phyloP scores from a whole-genome alignment of 768 basidiomycete genomes.

The Naematelia aurantialba region DNA sequence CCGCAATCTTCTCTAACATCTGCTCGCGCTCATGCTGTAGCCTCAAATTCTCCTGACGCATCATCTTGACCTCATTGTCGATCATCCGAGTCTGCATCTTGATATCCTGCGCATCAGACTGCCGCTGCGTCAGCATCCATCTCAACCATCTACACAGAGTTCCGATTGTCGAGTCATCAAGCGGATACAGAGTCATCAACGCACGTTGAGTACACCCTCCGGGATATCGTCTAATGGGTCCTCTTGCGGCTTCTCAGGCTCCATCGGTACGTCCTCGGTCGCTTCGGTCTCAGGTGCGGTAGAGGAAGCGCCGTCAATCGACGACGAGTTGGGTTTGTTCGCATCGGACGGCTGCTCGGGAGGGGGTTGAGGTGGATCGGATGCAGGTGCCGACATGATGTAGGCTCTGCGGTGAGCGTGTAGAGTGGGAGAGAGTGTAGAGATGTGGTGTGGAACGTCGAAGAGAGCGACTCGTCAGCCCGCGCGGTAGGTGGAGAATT shows the following conservation, averaged over 20 bases:
- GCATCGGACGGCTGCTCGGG: slow-evolving; percentile 4
- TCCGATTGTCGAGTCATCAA: neutral
- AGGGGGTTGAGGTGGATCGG: slow-evolving; percentile 28
- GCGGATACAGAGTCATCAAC: slow-evolving; percentile 15
- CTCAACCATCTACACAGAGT: neutral
- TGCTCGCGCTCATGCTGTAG: slow-evolving; percentile 89
- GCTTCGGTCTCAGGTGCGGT: neutral
- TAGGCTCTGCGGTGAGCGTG: neutral
- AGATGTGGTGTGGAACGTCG: neutral
- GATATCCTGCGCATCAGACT: slow-evolving; percentile 71
- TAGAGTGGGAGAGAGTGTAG: neutral
- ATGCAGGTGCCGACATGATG: slow-evolving; percentile 37
- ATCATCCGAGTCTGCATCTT: slow-evolving; percentile 83
- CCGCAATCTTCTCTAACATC: slow-evolving; percentile 98
- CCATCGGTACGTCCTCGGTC: slow-evolving; percentile 42
- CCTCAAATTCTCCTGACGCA: slow-evolving; percentile 89
- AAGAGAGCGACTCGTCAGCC: slow-evolving; percentile 1
- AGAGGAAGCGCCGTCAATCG: neutral
- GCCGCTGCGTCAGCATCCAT: slow-evolving; percentile 5
- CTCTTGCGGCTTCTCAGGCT: slow-evolving; percentile 37
- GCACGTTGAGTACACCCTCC: slow-evolving; percentile 71
- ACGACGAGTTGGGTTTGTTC: slow-evolving; percentile 6
- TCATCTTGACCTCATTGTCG: slow-evolving; percentile 97
- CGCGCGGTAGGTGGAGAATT: neutral
- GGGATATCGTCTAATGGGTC: slow-evolving; percentile 92